Evolutionary conservation across 2,329 filamentous ascomycete genomes (phyloP).

Genomic region (Lasiodiplodia theobromae): DNA sequence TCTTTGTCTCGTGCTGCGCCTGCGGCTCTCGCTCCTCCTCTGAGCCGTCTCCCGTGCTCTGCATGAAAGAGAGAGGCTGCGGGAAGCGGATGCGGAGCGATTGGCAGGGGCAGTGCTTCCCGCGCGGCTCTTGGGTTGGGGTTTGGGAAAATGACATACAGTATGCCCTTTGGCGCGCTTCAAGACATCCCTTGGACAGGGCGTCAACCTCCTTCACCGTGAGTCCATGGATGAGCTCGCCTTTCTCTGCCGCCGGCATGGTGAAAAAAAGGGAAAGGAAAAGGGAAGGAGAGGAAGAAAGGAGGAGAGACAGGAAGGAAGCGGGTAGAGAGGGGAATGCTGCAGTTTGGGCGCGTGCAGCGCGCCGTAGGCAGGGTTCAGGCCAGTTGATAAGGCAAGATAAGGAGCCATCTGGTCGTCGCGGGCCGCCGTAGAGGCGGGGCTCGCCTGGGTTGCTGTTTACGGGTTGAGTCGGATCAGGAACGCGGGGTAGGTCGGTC

Average conservation of each 20-base stretch:
- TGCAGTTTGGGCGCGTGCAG: neutral
- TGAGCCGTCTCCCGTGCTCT: too few relatives aligned
- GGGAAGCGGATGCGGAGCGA: neutral
- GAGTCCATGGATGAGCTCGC: slow-evolving; percentile 53
- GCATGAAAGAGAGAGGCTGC: neutral
- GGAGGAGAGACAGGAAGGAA: slow-evolving; percentile 2
- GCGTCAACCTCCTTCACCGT: slow-evolving; percentile 68
- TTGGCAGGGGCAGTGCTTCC: neutral
- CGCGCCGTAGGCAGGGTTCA: slow-evolving; percentile 14
- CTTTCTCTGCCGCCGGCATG: slow-evolving; percentile 18
- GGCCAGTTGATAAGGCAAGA: slow-evolving; percentile 6
- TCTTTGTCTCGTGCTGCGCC: too few relatives aligned
- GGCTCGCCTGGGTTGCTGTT: slow-evolving; percentile 12
- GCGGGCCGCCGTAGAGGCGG: neutral
- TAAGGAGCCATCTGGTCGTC: neutral
- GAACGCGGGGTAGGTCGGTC: neutral
- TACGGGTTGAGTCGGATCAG: neutral
- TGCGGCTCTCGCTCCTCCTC: too few relatives aligned
- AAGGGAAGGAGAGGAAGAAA: neutral
- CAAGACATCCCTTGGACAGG: slow-evolving; percentile 68
- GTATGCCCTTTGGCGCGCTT: slow-evolving; percentile 81
- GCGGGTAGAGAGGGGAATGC: neutral
- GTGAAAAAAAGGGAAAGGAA: slow-evolving; percentile 8
- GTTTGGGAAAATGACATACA: slow-evolving; percentile 59
- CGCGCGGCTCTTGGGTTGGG: neutral